phyloP scores from a whole-genome alignment of 108 stramenopile genomes.

The Cyclotella sp. region DNA sequence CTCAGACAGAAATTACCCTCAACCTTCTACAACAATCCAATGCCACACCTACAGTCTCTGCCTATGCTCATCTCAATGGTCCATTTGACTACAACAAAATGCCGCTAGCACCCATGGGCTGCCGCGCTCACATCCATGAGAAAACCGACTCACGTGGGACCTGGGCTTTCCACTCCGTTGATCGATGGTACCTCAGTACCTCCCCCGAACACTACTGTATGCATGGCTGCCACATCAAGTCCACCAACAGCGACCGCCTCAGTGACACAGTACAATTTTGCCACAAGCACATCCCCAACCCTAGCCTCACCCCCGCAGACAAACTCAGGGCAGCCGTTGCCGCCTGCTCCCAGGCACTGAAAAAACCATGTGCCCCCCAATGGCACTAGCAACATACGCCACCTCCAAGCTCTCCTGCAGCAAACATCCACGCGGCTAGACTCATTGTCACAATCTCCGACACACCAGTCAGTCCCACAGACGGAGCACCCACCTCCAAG shows the following conservation, averaged over 20 bases:
- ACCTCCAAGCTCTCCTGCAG: too few relatives aligned
- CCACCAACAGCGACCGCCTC: neutral
- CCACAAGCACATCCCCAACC: too few relatives aligned
- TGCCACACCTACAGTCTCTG: slow-evolving; percentile 48
- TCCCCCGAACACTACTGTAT: neutral
- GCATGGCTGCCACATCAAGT: neutral
- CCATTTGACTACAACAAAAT: neutral
- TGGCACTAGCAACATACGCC: too few relatives aligned
- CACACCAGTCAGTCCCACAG: too few relatives aligned
- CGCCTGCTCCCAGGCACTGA: too few relatives aligned
- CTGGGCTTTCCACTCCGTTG: neutral
- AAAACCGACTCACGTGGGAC: neutral
- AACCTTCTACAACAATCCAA: slow-evolving; percentile 50
- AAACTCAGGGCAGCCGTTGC: too few relatives aligned
- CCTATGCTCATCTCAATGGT: slow-evolving; percentile 5
- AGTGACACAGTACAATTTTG: too few relatives aligned
- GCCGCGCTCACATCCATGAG: neutral
- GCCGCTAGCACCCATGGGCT: neutral
- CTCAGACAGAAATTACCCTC: slow-evolving; percentile 21
- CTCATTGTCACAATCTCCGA: too few relatives aligned
- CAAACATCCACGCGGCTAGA: too few relatives aligned
- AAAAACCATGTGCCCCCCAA: too few relatives aligned
- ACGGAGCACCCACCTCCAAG: too few relatives aligned
- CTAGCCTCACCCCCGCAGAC: too few relatives aligned
- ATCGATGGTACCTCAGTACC: neutral